Evolutionary conservation across 306 rosid genomes (phyloP).

Genomic region (Castanea crenata): DNA sequence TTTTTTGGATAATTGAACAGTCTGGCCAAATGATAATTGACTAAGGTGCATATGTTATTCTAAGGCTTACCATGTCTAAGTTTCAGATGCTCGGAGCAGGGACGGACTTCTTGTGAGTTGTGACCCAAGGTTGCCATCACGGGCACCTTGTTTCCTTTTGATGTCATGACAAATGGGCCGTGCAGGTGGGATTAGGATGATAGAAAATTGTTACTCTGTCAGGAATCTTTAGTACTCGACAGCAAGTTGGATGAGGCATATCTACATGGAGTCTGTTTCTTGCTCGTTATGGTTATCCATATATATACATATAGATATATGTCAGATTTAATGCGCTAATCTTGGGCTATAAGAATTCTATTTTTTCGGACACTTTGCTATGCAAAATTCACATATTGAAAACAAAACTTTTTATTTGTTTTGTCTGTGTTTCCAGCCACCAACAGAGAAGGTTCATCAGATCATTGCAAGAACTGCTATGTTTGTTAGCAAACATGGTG

Average conservation of each 20-base stretch:
- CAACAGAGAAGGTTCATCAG: slow-evolving; percentile 80
- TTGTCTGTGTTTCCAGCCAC: slow-evolving; percentile 63
- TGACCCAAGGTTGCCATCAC: slow-evolving; percentile 73
- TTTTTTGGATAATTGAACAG: slow-evolving; percentile 40
- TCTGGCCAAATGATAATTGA: slow-evolving; percentile 74
- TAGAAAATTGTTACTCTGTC: slow-evolving; percentile 42
- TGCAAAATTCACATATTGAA: slow-evolving; percentile 27
- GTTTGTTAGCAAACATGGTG: slow-evolving; percentile 75
- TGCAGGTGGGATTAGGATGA: slow-evolving; percentile 97
- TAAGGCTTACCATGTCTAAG: slow-evolving; percentile 98
- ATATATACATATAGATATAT: slow-evolving; percentile 41
- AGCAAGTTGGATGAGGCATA: slow-evolving; percentile 54
- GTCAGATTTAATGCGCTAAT: slow-evolving; percentile 35
- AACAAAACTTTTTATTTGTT: slow-evolving; percentile 10
- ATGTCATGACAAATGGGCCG: slow-evolving; percentile 61
- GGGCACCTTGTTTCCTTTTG: slow-evolving; percentile 73
- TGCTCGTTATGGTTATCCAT: slow-evolving; percentile 56
- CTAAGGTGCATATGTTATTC: slow-evolving; percentile 83
- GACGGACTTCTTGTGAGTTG: slow-evolving; percentile 71
- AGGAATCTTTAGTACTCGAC: slow-evolving; percentile 50
- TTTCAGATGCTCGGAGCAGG: slow-evolving; percentile 94
- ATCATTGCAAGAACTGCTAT: slow-evolving; percentile 77
- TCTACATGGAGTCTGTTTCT: slow-evolving; percentile 62
- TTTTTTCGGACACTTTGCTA: slow-evolving; percentile 21
- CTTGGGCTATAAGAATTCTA: slow-evolving; percentile 35